Base-by-base conservation (phyloP, 2,329 filamentous ascomycete genomes). In the Aspergillus niger region DNA sequence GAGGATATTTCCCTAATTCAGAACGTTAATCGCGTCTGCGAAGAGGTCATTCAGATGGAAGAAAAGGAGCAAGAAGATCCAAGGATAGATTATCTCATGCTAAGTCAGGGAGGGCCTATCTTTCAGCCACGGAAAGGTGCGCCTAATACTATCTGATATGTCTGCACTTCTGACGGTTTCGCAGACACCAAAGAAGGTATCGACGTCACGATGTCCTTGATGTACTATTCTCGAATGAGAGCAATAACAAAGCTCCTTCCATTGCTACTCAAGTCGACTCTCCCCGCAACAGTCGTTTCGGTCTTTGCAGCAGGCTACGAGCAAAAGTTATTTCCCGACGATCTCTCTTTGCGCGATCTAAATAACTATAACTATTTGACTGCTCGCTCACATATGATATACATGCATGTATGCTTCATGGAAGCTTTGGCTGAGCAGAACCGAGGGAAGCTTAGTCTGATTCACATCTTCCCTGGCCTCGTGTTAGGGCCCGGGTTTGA, bases 201-300 rank as follows among this genome's bases (percentile, higher is more conserved):
- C 39, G 57, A 59, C 26, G 32, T 52, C 3, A 59, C 57, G 1
- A 59, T 59, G 57, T 54, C 57, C 2, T 30, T 59, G 10, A 52
- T 59, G 48, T 59, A 59, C 41, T 59, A 59, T 26, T 59, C 57
- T 20, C 57, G 57, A 17, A 59, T 59, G 57, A 30, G 49, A 49
- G 50, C 30, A 4, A 30, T 59, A 26, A 53, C 41, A 17, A 47
- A 54, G 17, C 57, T 59, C n/a, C 57, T 59, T 3, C 57, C 57
- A 3, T 36, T 55, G 24, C 41, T 59, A 8, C 38, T 54, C n/a
- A 47, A 59, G 6, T 59, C 57, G 2, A 24, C 41, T 11, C 50
- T 59, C 8, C 57, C 57, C 13, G 57, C 50, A 3, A 44, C 22
- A n/a, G 32, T 54, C 5, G 26, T 59, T 28, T 59, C 57, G 13